Evolutionary conservation across 495 filamentous ascomycete genomes (phyloP).

Genomic region (Lichenothelia convexa): DNA sequence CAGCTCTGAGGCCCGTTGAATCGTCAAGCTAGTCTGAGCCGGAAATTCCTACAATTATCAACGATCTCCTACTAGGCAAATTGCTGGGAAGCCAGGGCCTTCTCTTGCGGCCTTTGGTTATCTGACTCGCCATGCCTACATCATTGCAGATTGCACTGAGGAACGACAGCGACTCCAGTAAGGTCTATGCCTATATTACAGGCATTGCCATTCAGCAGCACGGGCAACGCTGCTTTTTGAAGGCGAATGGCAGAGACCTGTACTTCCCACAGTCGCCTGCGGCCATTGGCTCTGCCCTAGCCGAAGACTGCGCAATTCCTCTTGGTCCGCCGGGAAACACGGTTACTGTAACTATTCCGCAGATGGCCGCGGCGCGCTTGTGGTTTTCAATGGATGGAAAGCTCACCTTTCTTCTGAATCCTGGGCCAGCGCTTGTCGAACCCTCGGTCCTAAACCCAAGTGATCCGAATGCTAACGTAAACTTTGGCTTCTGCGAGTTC

Average conservation of each 20-base stretch:
- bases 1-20: too few relatives aligned
- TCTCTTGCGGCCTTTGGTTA: too few relatives aligned
- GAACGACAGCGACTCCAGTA: constrained; percentile 42
- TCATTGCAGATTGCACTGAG: constrained; percentile 33
- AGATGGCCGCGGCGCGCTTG: too few relatives aligned
- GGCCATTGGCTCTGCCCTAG: constrained; percentile 25
- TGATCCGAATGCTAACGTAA: constrained; percentile 45
- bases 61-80: too few relatives aligned
- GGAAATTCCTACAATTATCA: too few relatives aligned
- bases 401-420: constrained; percentile 54
- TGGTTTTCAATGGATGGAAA: constrained; percentile 45
- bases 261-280: constrained; percentile 38
- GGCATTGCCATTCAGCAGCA: constrained; percentile 43
- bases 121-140: constrained; percentile 10
- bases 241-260: constrained; percentile 36
- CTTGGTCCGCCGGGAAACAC: constrained; percentile 42
- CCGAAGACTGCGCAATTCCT: constrained; percentile 39
- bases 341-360: constrained; percentile 43
- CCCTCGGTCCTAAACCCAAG: constrained; percentile 45
- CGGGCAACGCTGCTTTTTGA: constrained; percentile 40
- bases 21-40: too few relatives aligned
- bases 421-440: constrained; percentile 50
- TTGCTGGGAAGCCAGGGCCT: too few relatives aligned
- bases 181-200: constrained; percentile 53
- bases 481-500: constrained; percentile 58